Evolutionary conservation across 495 filamentous ascomycete species (phyloP).

Genomic region (Xylona heveae): DNA sequence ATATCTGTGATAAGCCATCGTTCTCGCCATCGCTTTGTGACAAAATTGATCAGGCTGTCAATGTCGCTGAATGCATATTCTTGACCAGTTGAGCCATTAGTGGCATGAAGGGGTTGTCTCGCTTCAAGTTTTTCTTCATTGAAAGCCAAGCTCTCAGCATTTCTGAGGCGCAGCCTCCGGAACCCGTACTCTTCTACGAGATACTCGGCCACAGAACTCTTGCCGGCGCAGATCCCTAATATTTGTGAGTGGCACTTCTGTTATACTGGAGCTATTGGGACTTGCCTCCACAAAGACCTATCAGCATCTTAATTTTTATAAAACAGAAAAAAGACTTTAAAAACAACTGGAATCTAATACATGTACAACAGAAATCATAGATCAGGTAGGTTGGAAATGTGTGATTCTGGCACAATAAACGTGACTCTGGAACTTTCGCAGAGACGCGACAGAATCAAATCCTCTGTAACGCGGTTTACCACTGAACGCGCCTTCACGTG

Average conservation of each 20-base stretch:
- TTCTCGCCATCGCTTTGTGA: conserved; percentile 64
- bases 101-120: conserved; percentile 7
- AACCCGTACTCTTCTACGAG: conserved; percentile 62
- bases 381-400: too few relatives aligned
- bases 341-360: too few relatives aligned
- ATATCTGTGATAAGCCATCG: conserved; percentile 62
- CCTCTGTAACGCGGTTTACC: too few relatives aligned
- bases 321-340: too few relatives aligned
- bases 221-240: conserved; percentile 74
- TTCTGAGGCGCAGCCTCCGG: conserved; percentile 26
- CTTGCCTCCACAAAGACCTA: conserved; percentile 80
- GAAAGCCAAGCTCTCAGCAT: background rate
- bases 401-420: too few relatives aligned
- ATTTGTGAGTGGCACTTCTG: conserved; percentile 1
- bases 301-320: conserved; percentile 47
- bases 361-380: too few relatives aligned
- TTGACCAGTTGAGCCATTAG: conserved; percentile 15
- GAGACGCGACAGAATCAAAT: too few relatives aligned
- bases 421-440: too few relatives aligned
- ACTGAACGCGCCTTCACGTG: too few relatives aligned
- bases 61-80: conserved; percentile 29
- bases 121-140: conserved; percentile 16
- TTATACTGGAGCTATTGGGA: conserved; percentile 4
- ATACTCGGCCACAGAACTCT: conserved; percentile 65
- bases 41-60: conserved; percentile 53